Conservation (phyloP, 176 grass and related monocot genomes). For the Zizania latifolia region DNA sequence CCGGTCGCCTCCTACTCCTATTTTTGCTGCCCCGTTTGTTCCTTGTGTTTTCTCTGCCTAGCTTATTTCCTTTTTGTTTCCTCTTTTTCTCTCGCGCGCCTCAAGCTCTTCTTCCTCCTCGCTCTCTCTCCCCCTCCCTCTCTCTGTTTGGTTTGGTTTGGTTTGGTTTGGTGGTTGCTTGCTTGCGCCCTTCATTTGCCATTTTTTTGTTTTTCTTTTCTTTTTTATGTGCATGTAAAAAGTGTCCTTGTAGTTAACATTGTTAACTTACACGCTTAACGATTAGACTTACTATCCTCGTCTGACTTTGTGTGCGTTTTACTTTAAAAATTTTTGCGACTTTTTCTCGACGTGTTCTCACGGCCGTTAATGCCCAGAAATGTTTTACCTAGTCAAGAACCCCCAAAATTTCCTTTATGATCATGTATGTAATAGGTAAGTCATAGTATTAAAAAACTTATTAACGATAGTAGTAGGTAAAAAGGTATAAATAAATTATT, state of each 20-base stretch:
- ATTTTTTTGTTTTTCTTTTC: not conserved
- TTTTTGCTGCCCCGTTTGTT: constrained; percentile 36
- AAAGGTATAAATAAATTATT: too few relatives aligned
- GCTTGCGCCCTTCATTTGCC: constrained; percentile 3
- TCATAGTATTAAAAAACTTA: too few relatives aligned
- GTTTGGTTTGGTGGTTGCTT: constrained; percentile 25
- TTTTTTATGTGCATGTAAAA: not conserved
- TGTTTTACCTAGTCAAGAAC: not conserved
- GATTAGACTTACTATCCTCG: constrained; percentile 11
- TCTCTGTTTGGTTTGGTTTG: constrained; percentile 7
- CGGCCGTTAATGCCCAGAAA: not conserved
- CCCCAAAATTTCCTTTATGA: not conserved
- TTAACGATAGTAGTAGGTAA: too few relatives aligned
- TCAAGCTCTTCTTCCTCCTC: not conserved
- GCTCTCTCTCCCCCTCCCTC: not conserved
- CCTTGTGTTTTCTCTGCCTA: constrained; percentile 44
- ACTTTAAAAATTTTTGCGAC: constrained; percentile 17
- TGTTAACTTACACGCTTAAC: too few relatives aligned
- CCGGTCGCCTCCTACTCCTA: constrained; percentile 49
- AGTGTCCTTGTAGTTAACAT: not conserved
- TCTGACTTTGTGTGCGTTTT: constrained; percentile 25
- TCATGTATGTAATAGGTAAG: too few relatives aligned
- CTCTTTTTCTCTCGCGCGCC: constrained; percentile 23
- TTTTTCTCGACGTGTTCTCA: not conserved
- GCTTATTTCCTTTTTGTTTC: constrained; percentile 15